Evolutionary conservation across 2,329 filamentous ascomycete genomes (phyloP), one percentile per base, ranked within the genome.

Genomic region (Colletotrichum eleusines): DNA sequence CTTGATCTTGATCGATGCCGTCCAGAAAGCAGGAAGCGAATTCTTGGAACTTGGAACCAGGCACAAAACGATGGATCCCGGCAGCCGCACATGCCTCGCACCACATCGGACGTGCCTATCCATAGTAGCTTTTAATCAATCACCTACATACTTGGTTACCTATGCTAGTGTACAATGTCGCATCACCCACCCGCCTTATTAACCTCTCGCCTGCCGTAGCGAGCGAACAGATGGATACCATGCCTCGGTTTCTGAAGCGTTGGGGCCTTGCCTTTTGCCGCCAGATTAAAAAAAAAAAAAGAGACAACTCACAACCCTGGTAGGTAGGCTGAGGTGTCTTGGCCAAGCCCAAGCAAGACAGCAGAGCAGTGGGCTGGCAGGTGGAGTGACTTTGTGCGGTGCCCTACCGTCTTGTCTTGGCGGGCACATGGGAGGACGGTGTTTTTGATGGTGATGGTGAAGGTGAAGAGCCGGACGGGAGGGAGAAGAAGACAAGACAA

Each of bases 361-460:
- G 51, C 67, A 63, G 55, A 66, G 40, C 38, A 58, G 58, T 68
- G 51, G 58, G 50, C 61, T 63, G 61, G 50, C 61, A 57, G 61
- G 61, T 69, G 66, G 61, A 59, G 53, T 23, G 18, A 38, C 14
- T 66, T 44, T 44, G 7, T n/a, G 42, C 42, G 8, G 20, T n/a
- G 20, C 7, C 42, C 42, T 42, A 42, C 40, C 16, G 40, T 42
- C 40, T 42, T 42, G 40, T 20, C 40, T 42, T 20, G 53, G 28
- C 44, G 31, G n/a, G 33, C 53, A 33, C 63, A 58, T 33, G 63
- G 55, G 33, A 11, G 35, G 38, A 16, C 11, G 35, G 35, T 38
- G n/a, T n/a, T n/a, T n/a, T n/a, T n/a, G 9, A 11, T 40, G 38
- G 14, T 3, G 40, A 20, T 42, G 40, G 18, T 20, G 40, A 42